Conservation (phyloP, 1,139 yeast genomes). For the Sugiyamaella xylanicola region DNA sequence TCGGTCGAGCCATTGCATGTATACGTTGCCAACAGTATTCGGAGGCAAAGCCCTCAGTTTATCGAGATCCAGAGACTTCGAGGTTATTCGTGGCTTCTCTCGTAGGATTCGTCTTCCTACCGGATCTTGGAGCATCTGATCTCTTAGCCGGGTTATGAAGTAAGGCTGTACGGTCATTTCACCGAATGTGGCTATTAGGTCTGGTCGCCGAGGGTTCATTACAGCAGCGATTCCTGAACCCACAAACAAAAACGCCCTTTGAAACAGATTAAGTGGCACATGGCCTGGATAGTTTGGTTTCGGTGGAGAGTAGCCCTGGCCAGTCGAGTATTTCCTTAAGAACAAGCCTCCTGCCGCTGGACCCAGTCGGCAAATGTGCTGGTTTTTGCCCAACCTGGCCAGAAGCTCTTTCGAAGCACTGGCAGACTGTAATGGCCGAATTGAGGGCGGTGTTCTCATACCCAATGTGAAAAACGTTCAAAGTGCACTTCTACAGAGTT, state of each 20-base stretch:
- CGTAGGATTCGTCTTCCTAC: conserved; percentile 75
- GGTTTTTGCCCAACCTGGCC: no score
- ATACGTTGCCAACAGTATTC: conserved; percentile 77
- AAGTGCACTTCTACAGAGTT: no score
- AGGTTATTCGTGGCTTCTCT: conserved; percentile 83
- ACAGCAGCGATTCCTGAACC: conserved; percentile 85
- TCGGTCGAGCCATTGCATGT: conserved; percentile 76
- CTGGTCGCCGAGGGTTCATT: conserved; percentile 72
- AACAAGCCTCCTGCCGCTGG: no score
- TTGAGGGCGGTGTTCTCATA: no score
- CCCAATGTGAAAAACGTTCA: no score
- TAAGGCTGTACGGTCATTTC: conserved; percentile 83
- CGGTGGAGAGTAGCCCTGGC: no score
- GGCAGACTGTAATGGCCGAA: no score
- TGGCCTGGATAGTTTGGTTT: conserved; percentile 64
- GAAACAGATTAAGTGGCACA: conserved; percentile 68
- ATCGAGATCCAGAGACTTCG: conserved; percentile 66
- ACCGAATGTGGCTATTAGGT: conserved; percentile 88
- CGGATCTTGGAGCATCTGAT: conserved; percentile 72
- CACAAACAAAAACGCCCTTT: conserved; percentile 62
- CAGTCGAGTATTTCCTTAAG: no score
- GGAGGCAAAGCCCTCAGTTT: conserved; percentile 61
- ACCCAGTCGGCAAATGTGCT: no score
- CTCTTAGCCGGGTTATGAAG: conserved; percentile 63
- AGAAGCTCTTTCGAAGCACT: no score